Conservation (phyloP, 139 green algal genomes). For the Asterochloris erici region DNA sequence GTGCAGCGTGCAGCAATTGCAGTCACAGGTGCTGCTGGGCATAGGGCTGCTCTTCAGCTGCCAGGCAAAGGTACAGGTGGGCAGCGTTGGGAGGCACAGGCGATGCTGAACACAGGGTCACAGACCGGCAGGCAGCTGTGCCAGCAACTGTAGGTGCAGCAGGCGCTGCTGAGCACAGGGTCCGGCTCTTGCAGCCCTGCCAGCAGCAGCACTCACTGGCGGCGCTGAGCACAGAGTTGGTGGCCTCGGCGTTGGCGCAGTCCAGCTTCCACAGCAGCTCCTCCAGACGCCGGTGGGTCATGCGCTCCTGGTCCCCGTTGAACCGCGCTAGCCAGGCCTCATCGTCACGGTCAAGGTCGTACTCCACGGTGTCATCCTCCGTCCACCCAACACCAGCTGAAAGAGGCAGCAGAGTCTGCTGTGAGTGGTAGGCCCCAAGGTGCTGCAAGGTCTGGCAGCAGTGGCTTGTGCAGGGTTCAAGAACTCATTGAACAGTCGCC, state of each 20-base stretch:
- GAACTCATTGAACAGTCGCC: not conserved
- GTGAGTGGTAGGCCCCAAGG: too few relatives aligned
- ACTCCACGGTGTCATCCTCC: constrained; percentile 77
- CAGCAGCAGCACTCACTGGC: constrained; percentile 1
- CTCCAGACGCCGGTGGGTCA: constrained; percentile 45
- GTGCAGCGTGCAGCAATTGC: not conserved
- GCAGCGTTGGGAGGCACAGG: too few relatives aligned
- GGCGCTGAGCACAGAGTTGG: constrained; percentile 35
- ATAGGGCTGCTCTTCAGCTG: too few relatives aligned
- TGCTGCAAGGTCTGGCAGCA: not conserved
- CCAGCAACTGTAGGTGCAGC: not conserved
- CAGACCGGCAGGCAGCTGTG: too few relatives aligned
- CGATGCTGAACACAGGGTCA: too few relatives aligned
- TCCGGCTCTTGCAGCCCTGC: not conserved
- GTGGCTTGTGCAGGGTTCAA: not conserved
- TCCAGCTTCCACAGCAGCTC: constrained; percentile 75
- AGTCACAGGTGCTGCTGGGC: too few relatives aligned
- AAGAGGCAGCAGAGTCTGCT: not conserved
- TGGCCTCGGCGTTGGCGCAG: constrained; percentile 65
- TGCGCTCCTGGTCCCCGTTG: constrained; percentile 68
- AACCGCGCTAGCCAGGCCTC: constrained; percentile 83
- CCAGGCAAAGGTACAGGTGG: too few relatives aligned
- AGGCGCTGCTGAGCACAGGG: not conserved
- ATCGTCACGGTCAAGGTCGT: constrained; percentile 94
- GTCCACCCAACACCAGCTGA: constrained; percentile 47